Percentiles rank a stretch among this genome's conserved stretches.
Conservation (phyloP, 768 basidiomycete genomes). For the Boletus subparvulus region DNA sequence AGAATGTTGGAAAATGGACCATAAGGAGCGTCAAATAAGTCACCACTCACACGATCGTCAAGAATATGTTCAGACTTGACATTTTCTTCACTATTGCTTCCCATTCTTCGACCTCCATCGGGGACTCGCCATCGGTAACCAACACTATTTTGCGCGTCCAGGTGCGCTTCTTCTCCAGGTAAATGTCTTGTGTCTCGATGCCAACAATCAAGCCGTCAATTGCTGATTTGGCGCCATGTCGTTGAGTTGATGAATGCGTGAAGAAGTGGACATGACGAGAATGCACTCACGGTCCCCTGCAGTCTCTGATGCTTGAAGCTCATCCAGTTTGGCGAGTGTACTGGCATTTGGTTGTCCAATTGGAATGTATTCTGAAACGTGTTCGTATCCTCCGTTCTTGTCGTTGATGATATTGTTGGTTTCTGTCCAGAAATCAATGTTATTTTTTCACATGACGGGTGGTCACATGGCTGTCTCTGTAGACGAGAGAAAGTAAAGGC, state of each 20-base stretch:
- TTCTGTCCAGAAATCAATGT: constrained; percentile 36
- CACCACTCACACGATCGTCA: constrained; percentile 69
- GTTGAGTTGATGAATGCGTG: neutral
- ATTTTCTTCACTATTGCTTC: constrained; percentile 66
- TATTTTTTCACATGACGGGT: neutral
- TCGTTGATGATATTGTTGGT: constrained; percentile 66
- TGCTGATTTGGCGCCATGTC: constrained; percentile 43
- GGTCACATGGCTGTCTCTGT: neutral
- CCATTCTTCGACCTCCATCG: constrained; percentile 75
- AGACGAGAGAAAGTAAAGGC: neutral
- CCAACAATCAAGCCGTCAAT: constrained; percentile 87
- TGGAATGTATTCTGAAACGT: constrained; percentile 67
- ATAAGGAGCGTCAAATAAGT: neutral
- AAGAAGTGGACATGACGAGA: neutral
- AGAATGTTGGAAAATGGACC: neutral
- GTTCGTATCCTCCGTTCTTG: constrained; percentile 67
- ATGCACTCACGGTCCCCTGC: constrained; percentile 62
- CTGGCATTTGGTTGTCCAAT: constrained; percentile 63
- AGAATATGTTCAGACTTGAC: constrained; percentile 50
- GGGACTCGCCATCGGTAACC: constrained; percentile 82
- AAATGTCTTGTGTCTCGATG: constrained; percentile 70
- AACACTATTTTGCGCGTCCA: constrained; percentile 86
- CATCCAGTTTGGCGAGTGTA: constrained; percentile 66
- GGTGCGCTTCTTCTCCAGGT: constrained; percentile 68
- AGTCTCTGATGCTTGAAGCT: constrained; percentile 53